Evolutionary conservation across 129 eudicot genomes (phyloP).

Genomic region (Flaveria brownii): DNA sequence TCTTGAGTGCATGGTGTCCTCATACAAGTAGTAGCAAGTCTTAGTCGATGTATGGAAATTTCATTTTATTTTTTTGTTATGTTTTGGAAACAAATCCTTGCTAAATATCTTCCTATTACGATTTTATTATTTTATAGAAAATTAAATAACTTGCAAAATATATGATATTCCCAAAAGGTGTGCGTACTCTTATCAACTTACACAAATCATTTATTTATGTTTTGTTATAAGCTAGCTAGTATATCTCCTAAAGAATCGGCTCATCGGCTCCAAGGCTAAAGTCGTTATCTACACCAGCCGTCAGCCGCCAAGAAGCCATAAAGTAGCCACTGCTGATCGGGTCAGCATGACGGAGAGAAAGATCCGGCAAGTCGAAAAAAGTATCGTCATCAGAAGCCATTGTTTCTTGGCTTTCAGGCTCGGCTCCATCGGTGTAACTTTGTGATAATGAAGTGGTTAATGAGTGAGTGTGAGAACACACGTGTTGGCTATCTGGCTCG

Average conservation of each 20-base stretch:
- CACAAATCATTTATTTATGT: background rate
- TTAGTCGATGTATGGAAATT: too few relatives aligned
- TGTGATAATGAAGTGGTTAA: too few relatives aligned
- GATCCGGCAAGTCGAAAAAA: slow-evolving; percentile 61
- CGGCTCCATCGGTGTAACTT: slow-evolving; percentile 27
- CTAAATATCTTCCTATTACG: too few relatives aligned
- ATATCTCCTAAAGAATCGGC: slow-evolving; percentile 54
- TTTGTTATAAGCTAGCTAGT: slow-evolving; percentile 22
- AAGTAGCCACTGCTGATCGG: slow-evolving; percentile 23
- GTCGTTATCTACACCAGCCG: slow-evolving; percentile 45
- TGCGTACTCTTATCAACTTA: background rate
- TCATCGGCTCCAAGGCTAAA: slow-evolving; percentile 54
- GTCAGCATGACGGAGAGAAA: slow-evolving; percentile 32
- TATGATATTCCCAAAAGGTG: background rate
- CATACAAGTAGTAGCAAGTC: too few relatives aligned
- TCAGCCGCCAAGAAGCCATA: slow-evolving; percentile 50
- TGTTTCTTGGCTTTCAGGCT: slow-evolving; percentile 33
- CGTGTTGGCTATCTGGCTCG: slow-evolving; percentile 30
- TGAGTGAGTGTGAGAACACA: background rate
- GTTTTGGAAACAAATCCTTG: too few relatives aligned
- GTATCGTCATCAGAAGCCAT: slow-evolving; percentile 33
- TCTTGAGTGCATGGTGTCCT: too few relatives aligned
- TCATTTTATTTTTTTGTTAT: too few relatives aligned
- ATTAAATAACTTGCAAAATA: background rate
- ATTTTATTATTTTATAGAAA: background rate